Base-by-base conservation (phyloP, 345 rosid species). In the Schrenkiella parvula region DNA sequence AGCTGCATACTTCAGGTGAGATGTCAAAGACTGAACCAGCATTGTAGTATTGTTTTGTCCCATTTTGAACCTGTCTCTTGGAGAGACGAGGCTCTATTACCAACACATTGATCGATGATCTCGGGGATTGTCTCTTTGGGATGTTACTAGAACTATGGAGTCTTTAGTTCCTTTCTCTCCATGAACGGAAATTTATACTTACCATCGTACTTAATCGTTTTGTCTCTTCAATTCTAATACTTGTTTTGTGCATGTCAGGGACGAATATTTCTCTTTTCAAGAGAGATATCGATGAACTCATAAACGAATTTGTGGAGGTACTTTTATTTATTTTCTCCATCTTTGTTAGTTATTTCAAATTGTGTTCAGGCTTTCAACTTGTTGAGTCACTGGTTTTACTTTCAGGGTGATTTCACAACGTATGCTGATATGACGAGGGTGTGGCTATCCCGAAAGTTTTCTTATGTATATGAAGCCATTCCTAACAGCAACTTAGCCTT, bases 271-370 rank as follows among this genome's bases (percentile, higher is more conserved):
- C 88, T 71, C 80, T 80, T 0, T 86, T 84, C 71, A 86, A 88
- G 82, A 78, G 41, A 69, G 93, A 86, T 79, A 86, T 86, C 19
- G 86, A 88, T 75, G 90, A 83, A 71, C 86, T 88, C 14, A 82
- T 86, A 29, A 31, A 78, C 18, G 85, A 84, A 63, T 84, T 88
- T 61, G 80, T 63, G 15, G 58, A 84, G 88, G 90, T 86, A 37
- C 6, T 60, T 60, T 37, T 4, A 22, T 2, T 53, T 0, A 25
- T 22, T 19, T 7, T 6, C 41, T 29, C 34, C 8, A 62, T 44
- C 44, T 55, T 44, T 58, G 22, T 69, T 19, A 38, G 46, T 25
- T 41, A 0, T 60, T 60, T 50, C 18, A 67, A 9, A 12, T 44
- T 48, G 12, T 55, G 54, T 15, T 15, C 25, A 58, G 18, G 60